Evolutionary conservation across 23 red algal genomes (phyloP), one percentile per base, ranked within the genome.

Genomic region (Gracilaria caudata): DNA sequence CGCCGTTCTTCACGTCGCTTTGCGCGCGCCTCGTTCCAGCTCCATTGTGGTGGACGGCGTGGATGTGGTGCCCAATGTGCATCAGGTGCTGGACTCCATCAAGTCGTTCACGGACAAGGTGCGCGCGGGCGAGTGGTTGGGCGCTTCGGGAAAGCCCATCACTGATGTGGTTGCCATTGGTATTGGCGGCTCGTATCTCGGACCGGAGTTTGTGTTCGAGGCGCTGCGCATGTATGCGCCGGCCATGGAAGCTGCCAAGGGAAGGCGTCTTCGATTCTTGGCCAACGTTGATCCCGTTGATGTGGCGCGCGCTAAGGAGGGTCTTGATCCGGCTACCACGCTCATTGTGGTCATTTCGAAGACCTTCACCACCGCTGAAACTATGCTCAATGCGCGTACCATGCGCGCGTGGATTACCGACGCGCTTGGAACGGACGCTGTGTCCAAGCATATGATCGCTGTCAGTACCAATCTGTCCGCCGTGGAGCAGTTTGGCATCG

Each of bases 341-440:
- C 85, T 99, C 41, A 81, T 96, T 24, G 86, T 99, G 26, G 97
- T 99, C 35, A 92, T 99, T 43, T 86, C 75, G 12, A 99, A 99
- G 79, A 99, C 97, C 23, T 99, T 99, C 77, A 99, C 93, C 28
- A 99, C 97, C 57, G 90, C 90, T 19, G 97, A 99, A 63, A 99
- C 97, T 20, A 99, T 92, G 91, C 77, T 99, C 80, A 99, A 99
- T 59, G 97, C 97, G 32, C 85, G 87, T 74, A 99, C 97, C 29
- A 86, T 95, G 85, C 84, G 93, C 51, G 71, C 80, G 26, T 99
- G 97, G 97, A 80, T 95, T 19, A 35, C 65, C 30, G 54, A 68
- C 60, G 66, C 83, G 30, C 80, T 96, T n/a, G 97, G 97, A 41
- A 20, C 72, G 0, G 81, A 90, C 26, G 92, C 89, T 3, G 88